phyloP scores from a whole-genome alignment of 1,139 yeast genomes.

The Sugiyamaella japonica region DNA sequence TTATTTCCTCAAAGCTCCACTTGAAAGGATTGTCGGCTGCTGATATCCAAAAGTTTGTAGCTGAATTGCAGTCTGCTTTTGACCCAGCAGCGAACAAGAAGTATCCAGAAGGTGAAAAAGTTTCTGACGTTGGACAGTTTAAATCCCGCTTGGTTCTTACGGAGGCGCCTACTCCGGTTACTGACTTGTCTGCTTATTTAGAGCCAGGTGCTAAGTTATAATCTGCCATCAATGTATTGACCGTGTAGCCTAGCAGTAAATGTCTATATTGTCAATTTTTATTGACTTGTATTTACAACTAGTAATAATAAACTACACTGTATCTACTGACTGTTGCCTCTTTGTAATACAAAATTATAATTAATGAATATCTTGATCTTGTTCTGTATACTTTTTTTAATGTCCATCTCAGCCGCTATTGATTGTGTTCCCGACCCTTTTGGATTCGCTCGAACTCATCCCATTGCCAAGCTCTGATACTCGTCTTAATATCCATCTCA shows the following conservation, averaged over 20 bases:
- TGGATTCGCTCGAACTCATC: no score
- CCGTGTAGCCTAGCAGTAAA: background rate
- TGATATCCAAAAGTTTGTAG: constrained; percentile 23
- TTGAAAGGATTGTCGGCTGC: constrained; percentile 22
- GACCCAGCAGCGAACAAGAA: constrained; percentile 16
- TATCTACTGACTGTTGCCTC: no score
- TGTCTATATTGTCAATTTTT: no score
- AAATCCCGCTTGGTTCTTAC: constrained; percentile 36
- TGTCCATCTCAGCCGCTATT: no score
- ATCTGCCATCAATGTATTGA: constrained; percentile 8
- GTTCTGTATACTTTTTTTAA: no score
- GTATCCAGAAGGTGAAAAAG: constrained; percentile 29
- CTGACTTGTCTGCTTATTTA: constrained; percentile 34
- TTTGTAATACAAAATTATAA: no score
- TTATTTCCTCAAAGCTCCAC: constrained; percentile 17
- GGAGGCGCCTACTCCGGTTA: constrained; percentile 40
- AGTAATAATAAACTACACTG: no score
- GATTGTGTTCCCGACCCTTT: no score
- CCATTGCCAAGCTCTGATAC: no score
- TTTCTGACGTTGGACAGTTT: constrained; percentile 34
- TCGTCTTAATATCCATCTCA: no score
- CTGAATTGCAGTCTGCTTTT: constrained; percentile 20
- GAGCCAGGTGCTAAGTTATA: constrained; percentile 37
- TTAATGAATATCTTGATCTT: no score
- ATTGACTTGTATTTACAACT: no score